Percentiles rank a stretch among this genome's conserved stretches.
Conservation (phyloP, 2,329 filamentous ascomycete genomes). For the Hypoxylon sp. region DNA sequence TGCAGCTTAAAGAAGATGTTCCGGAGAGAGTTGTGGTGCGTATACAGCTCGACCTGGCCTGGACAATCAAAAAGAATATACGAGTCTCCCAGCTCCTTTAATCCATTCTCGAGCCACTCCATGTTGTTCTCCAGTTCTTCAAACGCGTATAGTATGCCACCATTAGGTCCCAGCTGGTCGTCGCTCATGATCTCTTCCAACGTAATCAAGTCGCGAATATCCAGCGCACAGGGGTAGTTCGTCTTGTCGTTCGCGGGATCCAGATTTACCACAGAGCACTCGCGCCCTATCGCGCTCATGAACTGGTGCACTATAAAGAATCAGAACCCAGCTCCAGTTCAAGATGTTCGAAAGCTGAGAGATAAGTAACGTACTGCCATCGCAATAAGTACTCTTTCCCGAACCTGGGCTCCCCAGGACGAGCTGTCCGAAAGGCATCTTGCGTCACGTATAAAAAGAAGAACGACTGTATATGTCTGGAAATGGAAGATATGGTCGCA, state of each 20-base stretch:
- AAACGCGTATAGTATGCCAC: conserved; percentile 90
- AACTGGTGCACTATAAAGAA: conserved; percentile 85
- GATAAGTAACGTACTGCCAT: conserved; percentile 76
- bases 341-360: conserved; percentile 6
- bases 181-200: conserved; percentile 96
- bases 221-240: conserved; percentile 87
- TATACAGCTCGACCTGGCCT: conserved; percentile 96
- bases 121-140: conserved; percentile 96
- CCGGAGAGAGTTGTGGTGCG: conserved; percentile 90
- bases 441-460: conserved; percentile 15
- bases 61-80: conserved; percentile 97
- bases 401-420: conserved; percentile 94
- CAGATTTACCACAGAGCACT: conserved; percentile 95
- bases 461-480: background rate
- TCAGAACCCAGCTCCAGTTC: conserved; percentile 19
- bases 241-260: conserved; percentile 97
- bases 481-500: background rate
- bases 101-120: conserved; percentile 86
- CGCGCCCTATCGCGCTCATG: conserved; percentile 92
- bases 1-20: conserved; percentile 93
- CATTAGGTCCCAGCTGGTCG: conserved; percentile 91
- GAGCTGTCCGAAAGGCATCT: conserved; percentile 78
- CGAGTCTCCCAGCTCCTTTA: conserved; percentile 86
- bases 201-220: conserved; percentile 89
- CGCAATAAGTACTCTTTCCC: conserved; percentile 97